Conservation (phyloP, 495 filamentous ascomycete genomes). For the Bombardia bombarda region DNA sequence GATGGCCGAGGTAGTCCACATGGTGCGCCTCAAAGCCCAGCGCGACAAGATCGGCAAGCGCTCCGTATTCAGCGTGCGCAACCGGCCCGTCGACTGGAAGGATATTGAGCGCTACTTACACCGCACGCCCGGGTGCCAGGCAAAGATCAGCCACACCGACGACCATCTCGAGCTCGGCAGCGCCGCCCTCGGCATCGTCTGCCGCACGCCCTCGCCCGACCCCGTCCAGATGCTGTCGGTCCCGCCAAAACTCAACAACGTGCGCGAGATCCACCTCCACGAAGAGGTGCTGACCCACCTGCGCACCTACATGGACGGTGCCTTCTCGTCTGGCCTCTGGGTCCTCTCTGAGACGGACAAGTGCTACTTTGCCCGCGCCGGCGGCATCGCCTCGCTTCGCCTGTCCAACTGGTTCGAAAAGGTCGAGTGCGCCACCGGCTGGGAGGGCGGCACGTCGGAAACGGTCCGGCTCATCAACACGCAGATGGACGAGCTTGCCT, state of each 20-base stretch:
- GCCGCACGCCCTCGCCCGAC: slow-evolving; percentile 26
- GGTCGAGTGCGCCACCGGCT: slow-evolving; percentile 8
- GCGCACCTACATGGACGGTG: slow-evolving; percentile 21
- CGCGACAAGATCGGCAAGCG: slow-evolving; percentile 24
- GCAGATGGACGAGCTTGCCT: slow-evolving; percentile 10
- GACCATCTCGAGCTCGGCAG: slow-evolving; percentile 18
- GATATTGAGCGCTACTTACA: slow-evolving; percentile 29
- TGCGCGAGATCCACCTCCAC: slow-evolving; percentile 17
- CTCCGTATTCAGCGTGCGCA: slow-evolving; percentile 25
- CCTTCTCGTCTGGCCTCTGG: slow-evolving; percentile 22
- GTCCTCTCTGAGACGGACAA: slow-evolving; percentile 8
- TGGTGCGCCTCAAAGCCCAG: slow-evolving; percentile 24
- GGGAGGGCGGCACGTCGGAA: slow-evolving; percentile 7
- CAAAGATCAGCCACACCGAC: slow-evolving; percentile 19
- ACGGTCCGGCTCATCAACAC: slow-evolving; percentile 12
- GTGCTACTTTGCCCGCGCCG: slow-evolving; percentile 9
- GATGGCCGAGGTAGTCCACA: slow-evolving; percentile 27
- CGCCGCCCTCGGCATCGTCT: slow-evolving; percentile 17
- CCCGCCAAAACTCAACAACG: slow-evolving; percentile 20
- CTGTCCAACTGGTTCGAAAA: slow-evolving; percentile 12
- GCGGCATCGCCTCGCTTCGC: slow-evolving; percentile 3
- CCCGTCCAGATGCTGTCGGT: slow-evolving; percentile 10
- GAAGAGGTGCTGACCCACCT: slow-evolving; percentile 27
- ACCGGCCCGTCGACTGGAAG: slow-evolving; percentile 23
- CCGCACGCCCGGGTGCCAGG: slow-evolving; percentile 13